These are phyloP conservation scores for Cenchrus fungigraminus DNA, from an alignment of 176 grass and related monocot genomes.

Conservation along the genomic window DNA sequence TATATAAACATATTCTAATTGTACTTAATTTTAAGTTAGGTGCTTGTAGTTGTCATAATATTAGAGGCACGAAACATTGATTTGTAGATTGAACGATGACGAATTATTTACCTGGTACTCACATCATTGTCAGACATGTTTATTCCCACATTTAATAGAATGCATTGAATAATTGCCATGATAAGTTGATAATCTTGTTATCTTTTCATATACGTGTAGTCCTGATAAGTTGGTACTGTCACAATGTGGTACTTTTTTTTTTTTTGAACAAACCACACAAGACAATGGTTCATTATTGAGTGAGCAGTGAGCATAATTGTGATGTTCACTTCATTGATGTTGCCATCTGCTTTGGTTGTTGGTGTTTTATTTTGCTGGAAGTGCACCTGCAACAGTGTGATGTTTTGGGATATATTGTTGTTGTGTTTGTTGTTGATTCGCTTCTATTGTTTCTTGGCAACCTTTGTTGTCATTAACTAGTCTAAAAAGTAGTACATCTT, in stretches of 20 bases:
- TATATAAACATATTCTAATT: constrained; percentile 28
- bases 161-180: neutral
- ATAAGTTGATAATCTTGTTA: neutral
- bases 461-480: neutral
- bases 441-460: neutral
- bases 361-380: neutral
- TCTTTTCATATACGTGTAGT: too few relatives aligned
- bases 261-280: too few relatives aligned
- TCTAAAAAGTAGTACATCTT: neutral
- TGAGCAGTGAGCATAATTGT: neutral
- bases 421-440: neutral
- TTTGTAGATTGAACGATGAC: constrained; percentile 39
- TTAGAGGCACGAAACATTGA: constrained; percentile 24
- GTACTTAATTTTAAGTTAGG: constrained; percentile 26
- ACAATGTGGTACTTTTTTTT: neutral
- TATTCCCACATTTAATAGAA: neutral
- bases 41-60: constrained; percentile 20
- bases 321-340: neutral
- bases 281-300: neutral
- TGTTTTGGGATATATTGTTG: neutral
- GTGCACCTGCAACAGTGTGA: neutral
- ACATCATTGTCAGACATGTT: constrained; percentile 9
- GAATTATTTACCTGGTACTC: constrained; percentile 12
- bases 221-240: neutral
- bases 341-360: neutral